Evolutionary conservation across 106 monocot genomes (phyloP).

Genomic region (Hemerocallis citrina): DNA sequence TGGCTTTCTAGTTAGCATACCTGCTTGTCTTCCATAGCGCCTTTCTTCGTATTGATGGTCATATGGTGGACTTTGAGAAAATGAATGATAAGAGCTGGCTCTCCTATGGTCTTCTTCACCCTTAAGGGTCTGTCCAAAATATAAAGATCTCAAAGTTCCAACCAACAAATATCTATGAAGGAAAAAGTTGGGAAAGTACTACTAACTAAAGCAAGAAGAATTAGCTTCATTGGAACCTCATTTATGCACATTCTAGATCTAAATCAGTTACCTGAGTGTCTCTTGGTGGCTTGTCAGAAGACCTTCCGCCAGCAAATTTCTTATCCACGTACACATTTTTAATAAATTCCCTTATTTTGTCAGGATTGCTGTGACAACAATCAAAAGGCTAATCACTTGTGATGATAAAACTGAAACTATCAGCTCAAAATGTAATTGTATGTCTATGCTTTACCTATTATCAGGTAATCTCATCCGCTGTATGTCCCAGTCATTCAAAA

Average conservation of each 20-base stretch:
- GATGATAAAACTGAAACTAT: no score
- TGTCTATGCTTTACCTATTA: constrained; percentile 36
- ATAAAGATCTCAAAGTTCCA: background rate
- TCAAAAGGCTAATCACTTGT: background rate
- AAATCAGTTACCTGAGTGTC: constrained; percentile 46
- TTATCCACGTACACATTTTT: constrained; percentile 83
- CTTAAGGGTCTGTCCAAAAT: constrained; percentile 16
- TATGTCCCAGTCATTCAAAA: constrained; percentile 47
- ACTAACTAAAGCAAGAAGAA: background rate
- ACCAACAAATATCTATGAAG: no score
- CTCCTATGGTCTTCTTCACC: constrained; percentile 39
- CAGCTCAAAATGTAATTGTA: no score
- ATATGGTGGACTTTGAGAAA: constrained; percentile 62
- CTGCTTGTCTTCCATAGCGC: constrained; percentile 50
- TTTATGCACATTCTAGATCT: background rate
- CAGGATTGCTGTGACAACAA: constrained; percentile 55
- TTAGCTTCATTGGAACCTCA: background rate
- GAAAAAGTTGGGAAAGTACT: no score
- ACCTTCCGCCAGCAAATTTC: constrained; percentile 54
- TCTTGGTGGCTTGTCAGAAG: constrained; percentile 69
- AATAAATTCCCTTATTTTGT: constrained; percentile 90
- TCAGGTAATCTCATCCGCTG: constrained; percentile 47
- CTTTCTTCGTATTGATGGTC: constrained; percentile 70
- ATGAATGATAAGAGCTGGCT: constrained; percentile 67
- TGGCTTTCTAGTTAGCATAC: constrained; percentile 61